Evolutionary conservation across 78 protist genomes (phyloP).

Genomic region (Dictyostelium brefeldianum): DNA sequence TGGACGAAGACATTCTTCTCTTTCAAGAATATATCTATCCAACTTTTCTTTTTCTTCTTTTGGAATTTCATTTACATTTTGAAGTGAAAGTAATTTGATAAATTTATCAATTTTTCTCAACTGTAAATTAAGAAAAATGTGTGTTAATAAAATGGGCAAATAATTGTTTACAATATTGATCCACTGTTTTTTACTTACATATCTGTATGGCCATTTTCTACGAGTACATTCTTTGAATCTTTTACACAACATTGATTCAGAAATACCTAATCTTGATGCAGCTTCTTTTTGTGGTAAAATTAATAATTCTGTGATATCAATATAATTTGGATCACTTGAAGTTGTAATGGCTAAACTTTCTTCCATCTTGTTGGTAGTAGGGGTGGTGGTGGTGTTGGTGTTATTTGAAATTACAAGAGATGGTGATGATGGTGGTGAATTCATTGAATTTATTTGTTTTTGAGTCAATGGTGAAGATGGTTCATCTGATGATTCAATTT

Average conservation of each 20-base stretch:
- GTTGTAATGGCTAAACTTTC: background rate
- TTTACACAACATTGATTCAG: conserved; percentile 87
- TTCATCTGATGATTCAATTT: conserved; percentile 31
- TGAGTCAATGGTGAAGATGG: conserved; percentile 39
- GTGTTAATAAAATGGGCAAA: background rate
- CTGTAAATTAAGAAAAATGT: background rate
- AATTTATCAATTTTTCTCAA: conserved; percentile 77
- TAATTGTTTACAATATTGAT: background rate
- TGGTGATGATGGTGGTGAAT: conserved; percentile 46
- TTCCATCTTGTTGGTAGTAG: background rate
- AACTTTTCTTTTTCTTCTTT: conserved; percentile 81
- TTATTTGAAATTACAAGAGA: background rate
- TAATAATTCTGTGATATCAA: conserved; percentile 83
- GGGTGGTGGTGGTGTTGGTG: background rate
- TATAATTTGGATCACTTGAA: conserved; percentile 56
- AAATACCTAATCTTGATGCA: conserved; percentile 79
- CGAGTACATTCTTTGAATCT: conserved; percentile 86
- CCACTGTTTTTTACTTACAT: conserved; percentile 16
- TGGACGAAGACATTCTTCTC: conserved; percentile 86
- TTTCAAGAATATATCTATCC: conserved; percentile 60
- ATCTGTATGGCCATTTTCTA: conserved; percentile 87
- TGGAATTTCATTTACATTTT: conserved; percentile 66
- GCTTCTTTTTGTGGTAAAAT: conserved; percentile 86
- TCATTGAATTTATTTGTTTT: background rate
- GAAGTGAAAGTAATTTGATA: conserved; percentile 79